Conservation (phyloP, 2,329 filamentous ascomycete species). For the Aspergillus sp. region DNA sequence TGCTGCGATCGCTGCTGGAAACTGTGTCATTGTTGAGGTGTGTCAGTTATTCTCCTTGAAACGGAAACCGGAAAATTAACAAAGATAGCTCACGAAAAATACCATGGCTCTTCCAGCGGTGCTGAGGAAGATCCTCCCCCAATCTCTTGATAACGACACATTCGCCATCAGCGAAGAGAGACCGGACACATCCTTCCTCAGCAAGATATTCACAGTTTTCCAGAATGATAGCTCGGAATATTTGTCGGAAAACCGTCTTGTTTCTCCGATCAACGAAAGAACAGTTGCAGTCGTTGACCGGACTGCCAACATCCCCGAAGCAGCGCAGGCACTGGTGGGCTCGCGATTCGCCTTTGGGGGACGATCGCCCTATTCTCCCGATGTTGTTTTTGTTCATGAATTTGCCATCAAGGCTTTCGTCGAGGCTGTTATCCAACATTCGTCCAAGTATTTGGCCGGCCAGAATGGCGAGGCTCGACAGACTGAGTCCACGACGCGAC, state of each 20-base stretch:
- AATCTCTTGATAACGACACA: constrained; percentile 44
- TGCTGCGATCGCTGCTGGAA: constrained; percentile 48
- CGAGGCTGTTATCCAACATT: constrained; percentile 42
- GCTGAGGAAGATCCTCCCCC: constrained; percentile 16
- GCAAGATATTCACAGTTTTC: constrained; percentile 7
- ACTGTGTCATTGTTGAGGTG: constrained; percentile 49
- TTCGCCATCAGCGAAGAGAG: constrained; percentile 40
- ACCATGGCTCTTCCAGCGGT: constrained; percentile 18
- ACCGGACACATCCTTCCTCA: constrained; percentile 26
- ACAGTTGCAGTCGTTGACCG: constrained; percentile 58
- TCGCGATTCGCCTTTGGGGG: constrained; percentile 55
- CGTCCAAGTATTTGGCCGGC: constrained; percentile 18
- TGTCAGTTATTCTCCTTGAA: constrained; percentile 4
- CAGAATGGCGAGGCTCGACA: constrained; percentile 17
- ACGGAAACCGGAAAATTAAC: neutral
- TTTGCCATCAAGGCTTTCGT: constrained; percentile 54
- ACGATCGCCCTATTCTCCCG: constrained; percentile 56
- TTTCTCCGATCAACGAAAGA: constrained; percentile 25
- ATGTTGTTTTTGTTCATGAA: constrained; percentile 62
- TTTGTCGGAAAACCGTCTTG: constrained; percentile 13
- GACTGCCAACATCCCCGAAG: constrained; percentile 49
- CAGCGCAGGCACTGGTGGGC: constrained; percentile 49
- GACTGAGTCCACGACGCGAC: constrained; percentile 5
- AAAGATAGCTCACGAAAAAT: constrained; percentile 17
- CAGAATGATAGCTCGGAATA: constrained; percentile 7